Percentiles rank a stretch among this genome's conserved stretches.
These are phyloP conservation scores for Silene conica DNA, from an alignment of 148 eudicot genomes.

Conservation along the genomic window DNA sequence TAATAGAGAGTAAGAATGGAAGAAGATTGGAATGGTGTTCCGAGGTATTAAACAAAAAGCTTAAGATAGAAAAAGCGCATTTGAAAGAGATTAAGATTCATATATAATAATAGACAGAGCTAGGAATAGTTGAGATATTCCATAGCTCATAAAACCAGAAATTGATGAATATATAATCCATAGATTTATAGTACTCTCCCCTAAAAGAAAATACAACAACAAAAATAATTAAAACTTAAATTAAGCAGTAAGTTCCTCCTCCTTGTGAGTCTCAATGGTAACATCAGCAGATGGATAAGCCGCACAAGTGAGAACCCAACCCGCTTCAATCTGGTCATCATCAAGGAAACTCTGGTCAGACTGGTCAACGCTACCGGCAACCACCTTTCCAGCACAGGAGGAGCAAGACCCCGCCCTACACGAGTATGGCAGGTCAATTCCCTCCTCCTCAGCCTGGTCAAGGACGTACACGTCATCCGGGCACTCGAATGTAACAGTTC, in stretches of 20 bases:
- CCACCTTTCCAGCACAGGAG: conserved; percentile 64
- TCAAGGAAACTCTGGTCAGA: conserved; percentile 70
- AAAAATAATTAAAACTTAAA: no score
- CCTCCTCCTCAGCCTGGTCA: conserved; percentile 65
- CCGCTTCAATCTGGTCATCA: conserved; percentile 50
- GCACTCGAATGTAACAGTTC: conserved; percentile 41
- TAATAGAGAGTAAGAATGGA: no score
- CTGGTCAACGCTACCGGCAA: conserved; percentile 54
- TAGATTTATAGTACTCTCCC: neutral
- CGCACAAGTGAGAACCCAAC: conserved; percentile 79
- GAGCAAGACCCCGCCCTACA: conserved; percentile 89
- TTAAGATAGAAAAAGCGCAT: no score
- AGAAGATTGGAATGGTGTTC: no score
- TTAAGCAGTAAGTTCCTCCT: conserved; percentile 50
- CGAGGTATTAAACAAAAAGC: no score
- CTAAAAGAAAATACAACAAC: neutral
- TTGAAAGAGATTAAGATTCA: no score
- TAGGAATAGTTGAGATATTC: no score
- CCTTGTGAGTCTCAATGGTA: conserved; percentile 80
- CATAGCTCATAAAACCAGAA: no score
- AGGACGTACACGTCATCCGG: conserved; percentile 51
- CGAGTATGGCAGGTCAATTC: conserved; percentile 72
- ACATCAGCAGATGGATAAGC: conserved; percentile 56
- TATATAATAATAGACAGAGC: no score
- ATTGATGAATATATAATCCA: neutral